Evolutionary conservation across 2,329 filamentous ascomycete species (phyloP).

Genomic region (Penicillium sp.): DNA sequence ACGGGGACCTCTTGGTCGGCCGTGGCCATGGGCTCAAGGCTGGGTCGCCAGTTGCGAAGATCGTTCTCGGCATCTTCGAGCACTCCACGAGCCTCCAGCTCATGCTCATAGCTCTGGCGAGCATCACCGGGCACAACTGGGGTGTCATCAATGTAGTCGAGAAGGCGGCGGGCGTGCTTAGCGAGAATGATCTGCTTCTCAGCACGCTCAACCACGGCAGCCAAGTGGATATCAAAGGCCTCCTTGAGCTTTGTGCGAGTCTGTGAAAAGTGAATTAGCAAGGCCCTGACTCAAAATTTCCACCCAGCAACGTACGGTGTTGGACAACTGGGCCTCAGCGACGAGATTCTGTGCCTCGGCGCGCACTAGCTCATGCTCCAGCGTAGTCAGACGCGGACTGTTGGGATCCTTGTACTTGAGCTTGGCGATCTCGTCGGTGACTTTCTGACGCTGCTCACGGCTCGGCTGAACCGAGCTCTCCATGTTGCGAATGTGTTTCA

Average conservation of each 20-base stretch:
- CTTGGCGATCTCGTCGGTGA: constrained; percentile 86
- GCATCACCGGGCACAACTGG: constrained; percentile 83
- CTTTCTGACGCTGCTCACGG: constrained; percentile 79
- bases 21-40: constrained; percentile 51
- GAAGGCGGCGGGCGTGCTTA: constrained; percentile 77
- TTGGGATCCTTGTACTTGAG: constrained; percentile 89
- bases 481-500: constrained; percentile 93
- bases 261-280: constrained; percentile 42
- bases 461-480: constrained; percentile 93
- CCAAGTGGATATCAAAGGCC: constrained; percentile 82
- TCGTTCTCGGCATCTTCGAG: constrained; percentile 91
- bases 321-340: constrained; percentile 92
- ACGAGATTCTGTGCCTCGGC: constrained; percentile 95
- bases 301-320: constrained; percentile 62
- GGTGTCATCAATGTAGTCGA: constrained; percentile 82
- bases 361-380: constrained; percentile 94
- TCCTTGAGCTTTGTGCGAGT: constrained; percentile 96
- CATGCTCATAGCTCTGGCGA: constrained; percentile 63
- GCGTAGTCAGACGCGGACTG: constrained; percentile 70
- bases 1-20: constrained; percentile 34
- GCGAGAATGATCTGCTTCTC: constrained; percentile 96
- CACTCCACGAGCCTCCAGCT: constrained; percentile 69
- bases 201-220: constrained; percentile 87
- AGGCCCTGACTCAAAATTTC: background rate
- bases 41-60: constrained; percentile 67